Evolutionary conservation across 2,329 filamentous ascomycete genomes (phyloP), one percentile per base, ranked within the genome.

Genomic region (Exophiala sp.): DNA sequence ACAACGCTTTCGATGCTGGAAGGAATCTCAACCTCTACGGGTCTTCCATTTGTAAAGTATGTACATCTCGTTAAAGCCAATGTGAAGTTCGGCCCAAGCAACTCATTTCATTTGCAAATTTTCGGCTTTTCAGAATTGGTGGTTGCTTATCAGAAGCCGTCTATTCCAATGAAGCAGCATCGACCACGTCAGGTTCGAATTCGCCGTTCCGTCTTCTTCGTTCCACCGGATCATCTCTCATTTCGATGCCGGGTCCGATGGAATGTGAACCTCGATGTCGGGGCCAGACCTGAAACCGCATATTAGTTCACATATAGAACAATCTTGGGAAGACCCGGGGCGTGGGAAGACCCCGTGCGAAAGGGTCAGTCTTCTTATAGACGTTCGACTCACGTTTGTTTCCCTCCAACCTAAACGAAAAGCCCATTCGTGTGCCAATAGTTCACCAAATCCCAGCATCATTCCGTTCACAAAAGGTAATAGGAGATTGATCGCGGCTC

Each of bases 401-500:
- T 87, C 87, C 60, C 88, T 86, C 94, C 94, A 99, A 57, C 94
- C 94, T 64, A 97, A 76, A 66, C 92, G 79, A 68, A 92, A 99
- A 1, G 94, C 94, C 47, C 89, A 87, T 75, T 99, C 94, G 68
- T 99, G 94, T 50, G 94, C 94, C 71, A 99, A 92, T 47, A 99
- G 75, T 75, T 99, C 94, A 63, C 94, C 94, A 67, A 99, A 96
- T 2, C 94, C 94, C 66, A 99, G 75, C 94, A 99, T 99, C 78
- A 99, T 82, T 43, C 94, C 94, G 74, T 99, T 99, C 67, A 99
- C 84, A 66, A 99, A 99, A 0, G 94, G 94, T 16, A 99, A 75
- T 1, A 99, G 66, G n/a, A 99, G 77, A 70, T 99, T 99, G 74
- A 99, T 99, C 5, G 91, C 91, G 12, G 91, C 89, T 35, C 94